Conservation (phyloP, 2,329 filamentous ascomycete species). For the Didymellaceae sp. region DNA sequence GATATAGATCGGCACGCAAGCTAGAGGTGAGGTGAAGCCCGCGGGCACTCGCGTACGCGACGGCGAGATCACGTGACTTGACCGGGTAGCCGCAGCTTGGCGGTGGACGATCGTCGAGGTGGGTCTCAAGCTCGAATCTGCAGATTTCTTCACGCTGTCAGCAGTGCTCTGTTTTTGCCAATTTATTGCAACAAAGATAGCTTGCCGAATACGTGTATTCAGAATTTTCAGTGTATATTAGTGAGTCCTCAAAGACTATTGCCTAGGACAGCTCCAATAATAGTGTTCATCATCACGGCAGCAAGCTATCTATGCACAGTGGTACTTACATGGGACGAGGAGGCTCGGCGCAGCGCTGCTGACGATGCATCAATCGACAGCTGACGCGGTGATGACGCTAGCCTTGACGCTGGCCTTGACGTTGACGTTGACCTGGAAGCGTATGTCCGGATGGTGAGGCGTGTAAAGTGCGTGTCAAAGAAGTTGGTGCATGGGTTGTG, state of each 20-base stretch:
- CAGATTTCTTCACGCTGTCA: constrained; percentile 27
- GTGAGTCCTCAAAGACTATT: constrained; percentile 58
- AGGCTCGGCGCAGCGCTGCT: constrained; percentile 4
- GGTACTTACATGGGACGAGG: constrained; percentile 24
- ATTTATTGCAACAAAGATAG: constrained; percentile 2
- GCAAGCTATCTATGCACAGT: constrained; percentile 9
- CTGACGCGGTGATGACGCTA: background rate
- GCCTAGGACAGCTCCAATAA: constrained; percentile 81
- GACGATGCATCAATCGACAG: constrained; percentile 12
- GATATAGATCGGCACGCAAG: constrained; percentile 1
- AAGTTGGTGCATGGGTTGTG: background rate
- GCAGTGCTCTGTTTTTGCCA: constrained; percentile 18
- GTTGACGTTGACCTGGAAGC: no score
- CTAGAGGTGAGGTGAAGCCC: constrained; percentile 2
- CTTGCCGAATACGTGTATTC: constrained; percentile 37
- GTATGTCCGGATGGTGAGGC: background rate
- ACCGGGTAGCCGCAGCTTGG: background rate
- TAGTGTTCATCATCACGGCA: constrained; percentile 61
- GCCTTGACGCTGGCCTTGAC: no score
- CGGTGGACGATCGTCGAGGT: background rate
- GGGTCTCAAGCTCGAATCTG: constrained; percentile 8
- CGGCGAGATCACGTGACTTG: background rate
- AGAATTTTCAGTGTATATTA: constrained; percentile 53
- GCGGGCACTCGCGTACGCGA: background rate
- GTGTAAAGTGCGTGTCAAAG: background rate